phyloP scores from a whole-genome alignment of 495 filamentous ascomycete genomes.

The Ascobolus immersus region DNA sequence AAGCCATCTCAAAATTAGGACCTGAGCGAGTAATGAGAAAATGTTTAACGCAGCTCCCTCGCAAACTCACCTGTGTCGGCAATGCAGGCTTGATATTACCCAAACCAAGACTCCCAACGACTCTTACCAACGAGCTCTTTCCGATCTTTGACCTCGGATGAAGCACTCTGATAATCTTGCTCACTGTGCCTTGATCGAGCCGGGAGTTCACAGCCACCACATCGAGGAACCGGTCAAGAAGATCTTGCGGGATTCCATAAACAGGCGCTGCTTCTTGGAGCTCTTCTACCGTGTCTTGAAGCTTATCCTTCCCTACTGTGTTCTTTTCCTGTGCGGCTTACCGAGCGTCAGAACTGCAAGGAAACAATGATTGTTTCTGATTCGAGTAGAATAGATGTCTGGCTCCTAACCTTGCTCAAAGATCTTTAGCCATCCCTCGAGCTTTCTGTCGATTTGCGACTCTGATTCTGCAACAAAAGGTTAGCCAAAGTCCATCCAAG shows the following conservation, averaged over 20 bases:
- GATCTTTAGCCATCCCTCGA: too few species aligned
- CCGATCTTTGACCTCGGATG: conserved; percentile 42
- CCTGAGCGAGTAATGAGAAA: conserved; percentile 14
- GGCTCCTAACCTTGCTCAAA: too few species aligned
- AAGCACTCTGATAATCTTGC: conserved; percentile 41
- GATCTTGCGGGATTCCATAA: too few species aligned
- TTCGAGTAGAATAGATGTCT: too few species aligned
- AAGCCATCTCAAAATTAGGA: conserved; percentile 52
- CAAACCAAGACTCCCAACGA: conserved; percentile 53
- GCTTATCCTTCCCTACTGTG: conserved; percentile 8
- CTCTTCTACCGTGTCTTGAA: conserved; percentile 11
- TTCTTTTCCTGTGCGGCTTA: too few species aligned
- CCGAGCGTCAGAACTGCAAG: too few species aligned
- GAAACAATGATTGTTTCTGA: too few species aligned
- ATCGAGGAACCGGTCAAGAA: conserved; percentile 31
- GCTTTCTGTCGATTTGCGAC: too few species aligned
- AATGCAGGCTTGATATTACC: conserved; percentile 51
- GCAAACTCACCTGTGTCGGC: conserved; percentile 26
- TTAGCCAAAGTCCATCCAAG: too few species aligned
- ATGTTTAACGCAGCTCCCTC: background rate
- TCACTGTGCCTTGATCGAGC: conserved; percentile 49
- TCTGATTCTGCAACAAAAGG: too few species aligned
- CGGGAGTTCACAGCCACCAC: conserved; percentile 41
- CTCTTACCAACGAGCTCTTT: conserved; percentile 33
- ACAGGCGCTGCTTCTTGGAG: conserved; percentile 12